Percentiles rank a stretch among this genome's conserved stretches.
These are phyloP conservation scores for Blastocystis hominis DNA, from an alignment of 352 stramenopile species.

Conservation along the genomic window DNA sequence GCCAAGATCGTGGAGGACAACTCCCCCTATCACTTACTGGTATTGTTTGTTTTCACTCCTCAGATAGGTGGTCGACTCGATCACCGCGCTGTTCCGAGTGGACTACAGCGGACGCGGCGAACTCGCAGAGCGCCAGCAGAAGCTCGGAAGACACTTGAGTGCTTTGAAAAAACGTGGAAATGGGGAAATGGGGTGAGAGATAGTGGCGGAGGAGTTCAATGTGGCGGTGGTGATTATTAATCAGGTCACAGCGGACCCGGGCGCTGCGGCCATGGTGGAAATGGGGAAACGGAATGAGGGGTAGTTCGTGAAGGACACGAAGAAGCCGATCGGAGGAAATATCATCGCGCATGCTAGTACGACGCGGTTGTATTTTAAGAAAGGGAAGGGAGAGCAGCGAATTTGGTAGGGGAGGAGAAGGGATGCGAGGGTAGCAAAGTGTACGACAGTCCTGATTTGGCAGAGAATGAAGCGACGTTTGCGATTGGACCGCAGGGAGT, in stretches of 20 bases:
- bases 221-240: slow-evolving; percentile 82
- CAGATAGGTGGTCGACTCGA: slow-evolving; percentile 76
- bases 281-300: background rate
- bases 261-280: slow-evolving; percentile 62
- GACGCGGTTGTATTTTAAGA: slow-evolving; percentile 83
- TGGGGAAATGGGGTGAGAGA: background rate
- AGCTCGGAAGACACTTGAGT: slow-evolving; percentile 76
- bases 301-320: slow-evolving; percentile 62
- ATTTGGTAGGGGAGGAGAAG: slow-evolving; percentile 75
- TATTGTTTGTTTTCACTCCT: slow-evolving; percentile 66
- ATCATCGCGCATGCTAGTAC: slow-evolving; percentile 94
- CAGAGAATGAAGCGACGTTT: slow-evolving; percentile 87
- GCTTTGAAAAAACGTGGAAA: slow-evolving; percentile 64
- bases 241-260: slow-evolving; percentile 77
- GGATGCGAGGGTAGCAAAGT: slow-evolving; percentile 72
- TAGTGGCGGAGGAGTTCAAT: slow-evolving; percentile 76
- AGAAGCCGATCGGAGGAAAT: slow-evolving; percentile 65
- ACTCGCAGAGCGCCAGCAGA: slow-evolving; percentile 77
- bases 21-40: slow-evolving; percentile 68
- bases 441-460: slow-evolving; percentile 77
- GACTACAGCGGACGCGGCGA: slow-evolving; percentile 76
- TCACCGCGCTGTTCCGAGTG: slow-evolving; percentile 78
- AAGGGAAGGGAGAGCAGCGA: slow-evolving; percentile 77
- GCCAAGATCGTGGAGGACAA: slow-evolving; percentile 65
- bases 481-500: slow-evolving; percentile 87